phyloP scores from a whole-genome alignment of 768 basidiomycete genomes.

The Mycena indigotica region DNA sequence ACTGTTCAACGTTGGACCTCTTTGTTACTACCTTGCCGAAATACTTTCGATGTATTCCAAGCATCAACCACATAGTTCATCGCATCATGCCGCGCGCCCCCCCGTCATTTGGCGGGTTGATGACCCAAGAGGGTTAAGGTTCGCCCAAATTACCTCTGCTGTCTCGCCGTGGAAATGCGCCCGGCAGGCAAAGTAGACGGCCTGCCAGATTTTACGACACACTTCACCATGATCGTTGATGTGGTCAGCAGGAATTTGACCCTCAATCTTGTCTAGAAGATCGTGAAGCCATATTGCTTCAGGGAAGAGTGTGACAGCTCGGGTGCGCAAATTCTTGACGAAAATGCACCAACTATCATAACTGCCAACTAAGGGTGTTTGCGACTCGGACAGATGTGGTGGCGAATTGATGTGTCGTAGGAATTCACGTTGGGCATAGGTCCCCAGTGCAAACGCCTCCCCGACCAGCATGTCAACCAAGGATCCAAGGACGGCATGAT shows the following conservation, averaged over 20 bases:
- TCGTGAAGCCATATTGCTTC: constrained; percentile 4
- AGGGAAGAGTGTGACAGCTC: constrained; percentile 1
- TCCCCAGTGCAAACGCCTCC: too few species aligned
- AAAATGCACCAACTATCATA: constrained; percentile 12
- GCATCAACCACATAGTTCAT: constrained; percentile 8
- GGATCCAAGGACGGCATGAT: too few species aligned
- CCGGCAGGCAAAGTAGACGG: constrained; percentile 6
- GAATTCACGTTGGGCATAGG: too few species aligned
- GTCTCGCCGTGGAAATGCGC: constrained; percentile 10
- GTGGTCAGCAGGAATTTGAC: constrained; percentile 13
- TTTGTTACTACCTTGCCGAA: constrained; percentile 2
- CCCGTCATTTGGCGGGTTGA: constrained; percentile 11
- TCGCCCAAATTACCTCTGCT: constrained; percentile 6
- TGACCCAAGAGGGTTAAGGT: constrained; percentile 2
- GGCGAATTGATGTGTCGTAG: too few species aligned
- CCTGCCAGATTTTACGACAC: constrained; percentile 4
- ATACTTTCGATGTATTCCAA: constrained; percentile 1
- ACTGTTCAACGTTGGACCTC: neutral
- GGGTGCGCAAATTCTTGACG: constrained; percentile 1
- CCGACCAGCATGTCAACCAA: too few species aligned
- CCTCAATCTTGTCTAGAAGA: neutral
- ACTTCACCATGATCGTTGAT: constrained; percentile 6
- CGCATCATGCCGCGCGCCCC: constrained; percentile 1
- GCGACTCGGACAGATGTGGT: too few species aligned
- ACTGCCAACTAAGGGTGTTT: too few species aligned